Base-by-base conservation (phyloP, 2,329 filamentous ascomycete species). In the Fusarium lateritium region DNA sequence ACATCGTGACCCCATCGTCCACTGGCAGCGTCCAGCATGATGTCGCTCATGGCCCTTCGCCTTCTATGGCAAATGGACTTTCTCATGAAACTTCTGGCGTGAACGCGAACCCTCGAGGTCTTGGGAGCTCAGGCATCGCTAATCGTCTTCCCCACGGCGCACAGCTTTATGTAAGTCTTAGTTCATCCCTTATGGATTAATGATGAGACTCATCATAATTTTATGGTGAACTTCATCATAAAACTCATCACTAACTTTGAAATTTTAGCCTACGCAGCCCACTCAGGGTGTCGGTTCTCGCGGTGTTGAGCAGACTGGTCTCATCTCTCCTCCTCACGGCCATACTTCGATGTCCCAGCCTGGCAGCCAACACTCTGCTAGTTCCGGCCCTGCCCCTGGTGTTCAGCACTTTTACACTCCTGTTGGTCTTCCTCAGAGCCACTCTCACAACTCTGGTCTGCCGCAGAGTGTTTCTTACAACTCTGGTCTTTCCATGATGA, bases 381-480 rank as follows among this genome's bases (percentile, higher is more conserved):
- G 40, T 15, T 56, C 69, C 17, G 49, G 39, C 14, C 44, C 42
- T 46, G 11, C 28, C n/a, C 14, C 44, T 42, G 51, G 47, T 19
- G 39, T 59, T n/a, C 67, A 61, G 24, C 64, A 69, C 26, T 63
- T 51, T 22, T 65, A 58, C 31, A 62, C 63, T 14, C 52, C 61
- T 22, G 51, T 46, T 22, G 52, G 28, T 9, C 31, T 67, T 19
- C 44, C 67, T 6, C 60, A 57, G 36, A 55, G 43, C 28, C 57
- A 56, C 14, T 62, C 46, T 3, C 56, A 64, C 31, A 42, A 53
- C 22, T 21, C 54, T 14, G 52, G 56, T 6, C 42, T 71, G 7
- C 63, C 63, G 6, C 69, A 68, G 43, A 72, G 69, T 47, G 42
- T 60, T 21, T 68, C 69, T 1, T 65, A 56, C 38, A 68, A 49